Conservation (phyloP, 805 yeast genomes). For the Candida taoyuanica region DNA sequence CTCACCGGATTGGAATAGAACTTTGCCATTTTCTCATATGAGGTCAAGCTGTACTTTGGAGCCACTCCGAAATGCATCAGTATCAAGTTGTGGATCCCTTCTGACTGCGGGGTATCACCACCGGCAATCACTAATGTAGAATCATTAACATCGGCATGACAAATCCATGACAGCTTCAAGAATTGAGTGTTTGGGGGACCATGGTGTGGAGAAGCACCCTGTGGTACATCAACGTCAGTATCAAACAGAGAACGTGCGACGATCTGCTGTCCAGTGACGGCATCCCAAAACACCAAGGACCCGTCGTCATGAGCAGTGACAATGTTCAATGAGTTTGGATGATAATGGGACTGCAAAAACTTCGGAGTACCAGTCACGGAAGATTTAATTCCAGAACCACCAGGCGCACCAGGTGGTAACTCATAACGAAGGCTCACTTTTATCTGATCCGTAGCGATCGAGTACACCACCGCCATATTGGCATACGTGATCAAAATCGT, state of each 20-base stretch:
- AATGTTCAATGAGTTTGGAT: conserved; percentile 88
- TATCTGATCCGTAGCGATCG: conserved; percentile 56
- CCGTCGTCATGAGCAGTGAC: conserved; percentile 79
- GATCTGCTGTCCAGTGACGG: conserved; percentile 64
- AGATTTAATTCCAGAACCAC: conserved; percentile 47
- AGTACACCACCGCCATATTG: conserved; percentile 64
- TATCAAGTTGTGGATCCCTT: conserved; percentile 42
- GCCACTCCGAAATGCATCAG: conserved; percentile 76
- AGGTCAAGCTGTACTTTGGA: conserved; percentile 72
- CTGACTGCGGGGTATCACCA: conserved; percentile 45
- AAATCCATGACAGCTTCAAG: conserved; percentile 66
- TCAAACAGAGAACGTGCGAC: conserved; percentile 73
- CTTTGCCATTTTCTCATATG: conserved; percentile 76
- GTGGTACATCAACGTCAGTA: conserved; percentile 55
- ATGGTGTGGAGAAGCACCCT: conserved; percentile 15
- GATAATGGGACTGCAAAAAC: conserved; percentile 61
- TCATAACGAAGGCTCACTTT: conserved; percentile 55
- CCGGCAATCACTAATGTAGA: conserved; percentile 72
- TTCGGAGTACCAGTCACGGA: conserved; percentile 36
- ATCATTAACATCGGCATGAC: conserved; percentile 73
- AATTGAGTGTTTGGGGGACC: conserved; percentile 34
- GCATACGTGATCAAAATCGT: conserved; percentile 69
- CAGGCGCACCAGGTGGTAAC: conserved; percentile 64
- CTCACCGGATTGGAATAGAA: conserved; percentile 61
- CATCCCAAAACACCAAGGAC: conserved; percentile 90